Base-by-base conservation (phyloP, 257 asterid species). In the Solanum ossicruentum region DNA sequence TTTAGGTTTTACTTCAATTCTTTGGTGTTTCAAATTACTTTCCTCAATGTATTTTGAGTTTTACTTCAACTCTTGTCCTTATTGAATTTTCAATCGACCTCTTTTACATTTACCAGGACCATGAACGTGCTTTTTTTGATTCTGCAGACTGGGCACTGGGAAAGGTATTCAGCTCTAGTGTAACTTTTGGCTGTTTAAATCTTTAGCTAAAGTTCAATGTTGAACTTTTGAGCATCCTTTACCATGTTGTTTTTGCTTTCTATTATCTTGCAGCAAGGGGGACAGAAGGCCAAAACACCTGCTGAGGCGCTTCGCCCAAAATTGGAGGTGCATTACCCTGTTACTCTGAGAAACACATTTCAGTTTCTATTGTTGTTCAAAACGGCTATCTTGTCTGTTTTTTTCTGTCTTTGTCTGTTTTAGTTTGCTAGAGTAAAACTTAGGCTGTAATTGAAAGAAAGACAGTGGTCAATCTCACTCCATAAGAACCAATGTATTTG, bases 121-220 rank as follows among this genome's bases (percentile, higher is more conserved):
- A 92, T 41, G 97, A 95, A 57, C 98, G 91, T 72, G 98, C 98
- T 43, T 95, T 90, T 85, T 95, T 95, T 28, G 98, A 95, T 89
- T 95, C 98, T 61, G 98, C 98, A 10, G 98, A 93, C 83, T 95
- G 98, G 98, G 98, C 94, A 75, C 87, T 95, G 84, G 93, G 95
- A 65, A 95, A 95, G 97, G 98, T 94, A 86, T 72, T 9, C 23
- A 8, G 28, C 17, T 6, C 7, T 26, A 52, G 41, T 23, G 65
- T 82, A 26, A 58, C 41, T 49, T 63, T 41, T 79, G 20, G 21
- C 54, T 32, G 67, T 18, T 61, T 81, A 81, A 23, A 10, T 10
- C 49, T 43, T 52, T 28, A 52, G 52, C 83, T 16, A 8, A 12
- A 43, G 18, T 16, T 77, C 57, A 18, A 28, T 26, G 55, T 36